Evolutionary conservation across 192 early-diverging fungal species (phyloP).

Genomic region (Linnemannia zychae): DNA sequence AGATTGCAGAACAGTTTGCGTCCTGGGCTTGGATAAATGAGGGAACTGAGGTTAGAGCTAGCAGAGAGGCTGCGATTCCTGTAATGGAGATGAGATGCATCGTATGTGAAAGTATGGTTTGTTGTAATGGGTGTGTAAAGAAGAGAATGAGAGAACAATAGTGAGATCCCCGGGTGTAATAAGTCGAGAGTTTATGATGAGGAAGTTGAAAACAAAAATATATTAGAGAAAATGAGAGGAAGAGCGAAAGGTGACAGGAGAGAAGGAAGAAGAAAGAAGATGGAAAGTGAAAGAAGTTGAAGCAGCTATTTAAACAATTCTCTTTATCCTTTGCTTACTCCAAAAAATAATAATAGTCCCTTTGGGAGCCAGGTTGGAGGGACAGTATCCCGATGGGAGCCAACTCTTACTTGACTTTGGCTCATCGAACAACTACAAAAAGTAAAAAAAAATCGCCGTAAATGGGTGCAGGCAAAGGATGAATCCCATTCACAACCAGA

Average conservation of each 20-base stretch:
- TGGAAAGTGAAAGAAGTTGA: neutral
- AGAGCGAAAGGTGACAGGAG: neutral
- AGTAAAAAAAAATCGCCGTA: neutral
- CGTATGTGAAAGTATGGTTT: neutral
- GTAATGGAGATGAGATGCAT: neutral
- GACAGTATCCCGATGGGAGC: neutral
- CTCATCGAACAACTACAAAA: slow-evolving; percentile 1
- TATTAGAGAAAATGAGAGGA: neutral
- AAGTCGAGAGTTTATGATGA: neutral
- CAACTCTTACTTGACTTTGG: neutral
- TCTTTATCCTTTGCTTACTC: neutral
- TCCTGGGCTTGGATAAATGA: slow-evolving; percentile 17
- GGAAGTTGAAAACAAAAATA: neutral
- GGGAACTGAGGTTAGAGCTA: neutral
- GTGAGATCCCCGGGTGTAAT: neutral
- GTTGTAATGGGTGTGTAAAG: neutral
- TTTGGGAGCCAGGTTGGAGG: neutral
- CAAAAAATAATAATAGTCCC: neutral
- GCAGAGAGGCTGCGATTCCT: neutral
- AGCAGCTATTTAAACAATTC: neutral
- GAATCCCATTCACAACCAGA: neutral
- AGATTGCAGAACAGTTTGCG: slow-evolving; percentile 24
- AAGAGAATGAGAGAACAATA: neutral
- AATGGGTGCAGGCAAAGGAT: neutral
- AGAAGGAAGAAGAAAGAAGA: neutral